Evolutionary conservation across 2,329 filamentous ascomycete species (phyloP).

Genomic region (Pyrenophora teres): DNA sequence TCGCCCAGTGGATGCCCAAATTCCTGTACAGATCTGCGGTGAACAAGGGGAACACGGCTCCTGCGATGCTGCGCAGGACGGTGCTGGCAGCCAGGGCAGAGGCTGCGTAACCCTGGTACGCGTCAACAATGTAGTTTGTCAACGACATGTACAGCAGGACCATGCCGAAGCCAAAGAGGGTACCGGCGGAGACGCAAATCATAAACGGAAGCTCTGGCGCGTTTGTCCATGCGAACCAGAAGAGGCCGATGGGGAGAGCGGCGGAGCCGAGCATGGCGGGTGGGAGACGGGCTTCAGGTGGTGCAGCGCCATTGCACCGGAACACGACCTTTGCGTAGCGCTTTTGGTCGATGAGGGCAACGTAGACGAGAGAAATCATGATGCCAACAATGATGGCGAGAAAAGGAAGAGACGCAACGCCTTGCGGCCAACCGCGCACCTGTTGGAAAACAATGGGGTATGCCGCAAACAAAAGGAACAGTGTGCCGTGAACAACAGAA

Average conservation of each 20-base stretch:
- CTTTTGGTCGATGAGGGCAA: constrained; percentile 42
- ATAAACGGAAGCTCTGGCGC: constrained; percentile 59
- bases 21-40: constrained; percentile 49
- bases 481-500: constrained; percentile 49
- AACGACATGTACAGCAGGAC: constrained; percentile 48
- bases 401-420: constrained; percentile 47
- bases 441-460: constrained; percentile 53
- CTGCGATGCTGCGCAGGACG: constrained; percentile 52
- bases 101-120: constrained; percentile 54
- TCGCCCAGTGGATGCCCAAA: constrained; percentile 52
- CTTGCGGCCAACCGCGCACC: constrained; percentile 40
- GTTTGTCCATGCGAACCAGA: constrained; percentile 59
- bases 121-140: constrained; percentile 71
- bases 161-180: constrained; percentile 53
- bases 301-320: constrained; percentile 46
- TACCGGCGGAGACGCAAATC: constrained; percentile 56
- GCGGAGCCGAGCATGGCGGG: constrained; percentile 60
- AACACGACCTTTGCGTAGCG: constrained; percentile 42
- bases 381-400: constrained; percentile 25
- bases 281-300: constrained; percentile 57
- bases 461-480: constrained; percentile 56
- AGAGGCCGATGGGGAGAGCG: constrained; percentile 54
- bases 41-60: constrained; percentile 53
- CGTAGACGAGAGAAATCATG: constrained; percentile 24
- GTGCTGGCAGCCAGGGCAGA: constrained; percentile 55